Base-by-base conservation (phyloP, 805 yeast genomes). In the Yarrowia hollandica region DNA sequence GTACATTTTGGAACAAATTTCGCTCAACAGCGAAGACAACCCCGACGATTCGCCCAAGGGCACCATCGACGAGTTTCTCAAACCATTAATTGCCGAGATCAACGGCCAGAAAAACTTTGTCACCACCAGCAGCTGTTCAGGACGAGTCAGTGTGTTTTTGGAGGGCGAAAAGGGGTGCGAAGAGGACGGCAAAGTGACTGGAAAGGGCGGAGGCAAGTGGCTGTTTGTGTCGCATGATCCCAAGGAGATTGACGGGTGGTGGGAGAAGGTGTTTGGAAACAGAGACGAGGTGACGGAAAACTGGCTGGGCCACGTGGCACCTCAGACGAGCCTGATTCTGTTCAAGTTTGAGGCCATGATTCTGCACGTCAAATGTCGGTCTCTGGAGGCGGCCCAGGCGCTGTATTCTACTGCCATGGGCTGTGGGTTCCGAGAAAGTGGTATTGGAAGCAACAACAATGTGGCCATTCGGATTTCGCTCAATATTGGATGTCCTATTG, bases 181-280 rank as follows among this genome's bases (percentile, higher is more conserved):
- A 66, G 57, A 50, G 14, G n/a, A 23, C 19, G 63, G 68, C 2
- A 77, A 81, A 64, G 80, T 86, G 14, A 94, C 96, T 1, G 89
- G 95, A 4, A 90, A 90, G 67, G 96, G 96, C 9, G 88, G 90
- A 46, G 96, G 96, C 0, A 77, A 77, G 60, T 90, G 96, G 96
- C 67, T 88, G 11, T 89, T 81, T 73, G 89, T 90, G 2, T 81
- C 90, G 0, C 96, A 90, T 67, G 83, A 85, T 41, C 74, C 77
- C 2, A 62, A 65, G 1, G 73, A 79, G 18, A 73, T 86, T 7
- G 68, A 63, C 16, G 64, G 74, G 14, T 69, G 75, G 59, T 62
- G 69, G 60, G 62, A 64, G 18, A 31, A n/a, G 42, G 31, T n/a
- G 31, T 22, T 30, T 26, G 61, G 42, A 11, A 21, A 16, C 3